A percentile compares a stretch with the other conserved stretches of the same genome.
Evolutionary conservation across 192 early-diverging fungal species (phyloP).

Genomic region (Coemansia reversa): DNA sequence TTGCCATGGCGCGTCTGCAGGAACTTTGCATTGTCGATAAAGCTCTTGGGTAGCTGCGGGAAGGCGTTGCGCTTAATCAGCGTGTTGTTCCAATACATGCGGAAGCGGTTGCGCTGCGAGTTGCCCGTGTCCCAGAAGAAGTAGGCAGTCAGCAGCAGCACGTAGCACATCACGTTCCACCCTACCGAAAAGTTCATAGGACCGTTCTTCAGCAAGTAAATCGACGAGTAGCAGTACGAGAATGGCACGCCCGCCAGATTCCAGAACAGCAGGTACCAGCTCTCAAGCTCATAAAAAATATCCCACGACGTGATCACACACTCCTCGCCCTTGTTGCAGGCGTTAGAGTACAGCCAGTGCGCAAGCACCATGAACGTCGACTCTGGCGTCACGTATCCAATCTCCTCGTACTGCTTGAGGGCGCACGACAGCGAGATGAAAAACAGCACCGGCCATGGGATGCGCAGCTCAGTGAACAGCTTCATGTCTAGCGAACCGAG

Average conservation of each 20-base stretch:
- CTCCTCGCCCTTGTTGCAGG: conserved; percentile 65
- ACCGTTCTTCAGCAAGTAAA: conserved; percentile 77
- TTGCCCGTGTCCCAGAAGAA: conserved; percentile 90
- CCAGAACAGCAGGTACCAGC: conserved; percentile 78
- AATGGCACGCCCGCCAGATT: conserved; percentile 90
- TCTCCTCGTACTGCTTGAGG: conserved; percentile 73
- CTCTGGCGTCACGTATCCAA: conserved; percentile 75
- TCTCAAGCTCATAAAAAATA: conserved; percentile 55
- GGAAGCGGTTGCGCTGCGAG: conserved; percentile 86
- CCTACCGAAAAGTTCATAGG: conserved; percentile 58
- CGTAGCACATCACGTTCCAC: conserved; percentile 50
- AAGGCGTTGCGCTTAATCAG: conserved; percentile 55
- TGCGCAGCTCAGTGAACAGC: conserved; percentile 89
- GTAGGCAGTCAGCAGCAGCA: conserved; percentile 59
- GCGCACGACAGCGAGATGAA: conserved; percentile 72
- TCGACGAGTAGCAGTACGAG: conserved; percentile 83
- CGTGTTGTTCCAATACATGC: conserved; percentile 58
- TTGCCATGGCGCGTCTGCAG: conserved; percentile 82
- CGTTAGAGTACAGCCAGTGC: conserved; percentile 84
- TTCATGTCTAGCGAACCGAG: conserved; percentile 86
- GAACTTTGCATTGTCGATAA: conserved; percentile 78
- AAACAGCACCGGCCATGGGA: conserved; percentile 81
- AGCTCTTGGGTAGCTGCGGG: conserved; percentile 60
- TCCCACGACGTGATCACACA: conserved; percentile 95
- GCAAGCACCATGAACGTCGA: conserved; percentile 75